A percentile compares a stretch with the other conserved stretches of the same genome.
Conservation (phyloP, 106 monocot species). For the Triglochin maritima region DNA sequence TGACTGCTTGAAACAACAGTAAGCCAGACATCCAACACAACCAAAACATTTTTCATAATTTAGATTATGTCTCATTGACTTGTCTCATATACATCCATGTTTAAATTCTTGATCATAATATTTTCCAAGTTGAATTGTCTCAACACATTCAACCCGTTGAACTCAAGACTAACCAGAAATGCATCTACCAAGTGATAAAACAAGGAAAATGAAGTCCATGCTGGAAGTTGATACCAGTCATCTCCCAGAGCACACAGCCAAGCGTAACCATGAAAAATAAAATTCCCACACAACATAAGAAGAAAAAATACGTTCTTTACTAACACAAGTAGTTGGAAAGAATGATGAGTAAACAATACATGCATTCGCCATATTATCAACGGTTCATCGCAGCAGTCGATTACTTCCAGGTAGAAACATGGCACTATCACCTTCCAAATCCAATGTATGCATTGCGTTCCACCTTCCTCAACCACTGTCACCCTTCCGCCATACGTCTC, state of each 20-base stretch:
- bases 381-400: background rate
- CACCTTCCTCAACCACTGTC: background rate
- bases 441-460: slow-evolving; percentile 5
- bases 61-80: too few relatives aligned
- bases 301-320: background rate
- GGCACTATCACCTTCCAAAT: background rate
- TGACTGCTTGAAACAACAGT: too few relatives aligned
- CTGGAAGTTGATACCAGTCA: background rate
- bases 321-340: slow-evolving; percentile 10
- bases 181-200: too few relatives aligned
- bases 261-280: background rate
- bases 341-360: slow-evolving; percentile 24
- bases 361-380: slow-evolving; percentile 10
- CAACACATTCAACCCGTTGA: too few relatives aligned
- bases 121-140: too few relatives aligned
- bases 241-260: background rate
- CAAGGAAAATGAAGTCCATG: too few relatives aligned
- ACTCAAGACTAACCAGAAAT: too few relatives aligned
- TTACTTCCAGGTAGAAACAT: background rate
- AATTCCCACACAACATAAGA: background rate
- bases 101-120: too few relatives aligned
- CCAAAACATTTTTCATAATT: too few relatives aligned
- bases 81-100: too few relatives aligned
- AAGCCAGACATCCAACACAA: too few relatives aligned
- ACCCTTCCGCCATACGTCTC: background rate